Conservation (phyloP, 1,284 basidiomycete species). For the Kwoniella shivajii region DNA sequence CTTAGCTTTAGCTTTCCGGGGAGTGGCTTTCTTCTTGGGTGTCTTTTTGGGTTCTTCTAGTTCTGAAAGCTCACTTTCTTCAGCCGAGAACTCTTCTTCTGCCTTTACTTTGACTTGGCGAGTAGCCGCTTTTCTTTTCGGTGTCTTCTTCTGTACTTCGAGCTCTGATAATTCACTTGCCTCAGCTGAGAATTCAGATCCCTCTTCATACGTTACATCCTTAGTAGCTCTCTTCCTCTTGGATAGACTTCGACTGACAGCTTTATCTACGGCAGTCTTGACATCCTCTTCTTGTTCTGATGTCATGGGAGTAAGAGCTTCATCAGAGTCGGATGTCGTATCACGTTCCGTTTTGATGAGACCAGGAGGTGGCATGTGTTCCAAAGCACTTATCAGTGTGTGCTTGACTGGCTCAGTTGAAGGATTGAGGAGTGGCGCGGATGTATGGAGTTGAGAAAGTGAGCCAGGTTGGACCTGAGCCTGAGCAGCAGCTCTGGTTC, state of each 20-base stretch:
- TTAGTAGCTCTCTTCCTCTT: constrained; percentile 12
- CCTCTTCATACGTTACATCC: constrained; percentile 12
- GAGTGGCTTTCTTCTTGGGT: constrained; percentile 12
- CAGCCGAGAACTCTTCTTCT: constrained; percentile 14
- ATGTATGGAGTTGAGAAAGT: neutral
- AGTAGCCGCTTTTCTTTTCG: constrained; percentile 12
- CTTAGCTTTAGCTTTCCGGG: constrained; percentile 2
- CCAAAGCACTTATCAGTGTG: constrained; percentile 19
- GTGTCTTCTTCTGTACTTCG: no score
- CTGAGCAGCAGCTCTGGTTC: no score
- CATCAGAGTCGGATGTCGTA: constrained; percentile 9
- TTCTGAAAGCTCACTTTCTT: constrained; percentile 7
- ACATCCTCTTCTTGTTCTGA: constrained; percentile 13
- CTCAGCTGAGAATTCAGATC: constrained; percentile 9
- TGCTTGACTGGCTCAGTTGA: neutral
- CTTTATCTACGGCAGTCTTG: constrained; percentile 14
- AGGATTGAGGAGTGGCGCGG: neutral
- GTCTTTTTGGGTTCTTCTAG: constrained; percentile 5
- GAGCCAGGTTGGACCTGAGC: neutral
- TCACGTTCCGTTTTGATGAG: neutral
- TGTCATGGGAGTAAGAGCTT: constrained; percentile 16
- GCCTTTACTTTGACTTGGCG: neutral
- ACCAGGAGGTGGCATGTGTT: constrained; percentile 19
- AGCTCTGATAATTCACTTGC: constrained; percentile 7
- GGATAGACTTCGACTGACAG: constrained; percentile 8